Evolutionary conservation across 768 basidiomycete species (phyloP).

Genomic region (Boletus pseudopeckii): DNA sequence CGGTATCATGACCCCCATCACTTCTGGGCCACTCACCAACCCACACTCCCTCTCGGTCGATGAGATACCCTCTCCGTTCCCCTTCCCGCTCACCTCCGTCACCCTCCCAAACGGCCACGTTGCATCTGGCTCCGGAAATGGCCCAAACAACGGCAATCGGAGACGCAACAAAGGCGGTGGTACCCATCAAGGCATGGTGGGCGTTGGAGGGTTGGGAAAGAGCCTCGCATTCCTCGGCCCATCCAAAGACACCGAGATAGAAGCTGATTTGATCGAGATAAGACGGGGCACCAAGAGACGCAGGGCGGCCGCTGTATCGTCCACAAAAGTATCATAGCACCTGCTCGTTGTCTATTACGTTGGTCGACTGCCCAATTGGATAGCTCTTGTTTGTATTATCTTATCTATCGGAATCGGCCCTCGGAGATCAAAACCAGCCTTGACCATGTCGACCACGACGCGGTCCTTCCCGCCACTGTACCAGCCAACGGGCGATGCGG

Average conservation of each 20-base stretch:
- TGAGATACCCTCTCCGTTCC: slow-evolving; percentile 83
- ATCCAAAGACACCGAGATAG: slow-evolving; percentile 68
- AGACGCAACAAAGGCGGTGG: slow-evolving; percentile 53
- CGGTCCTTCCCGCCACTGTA: slow-evolving; percentile 64
- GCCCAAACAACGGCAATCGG: slow-evolving; percentile 36
- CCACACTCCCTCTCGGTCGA: slow-evolving; percentile 85
- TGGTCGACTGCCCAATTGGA: not conserved
- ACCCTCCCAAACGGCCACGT: slow-evolving; percentile 37
- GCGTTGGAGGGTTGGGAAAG: slow-evolving; percentile 69
- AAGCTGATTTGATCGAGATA: slow-evolving; percentile 75
- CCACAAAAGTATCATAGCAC: slow-evolving; percentile 28
- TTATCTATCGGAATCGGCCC: slow-evolving; percentile 29
- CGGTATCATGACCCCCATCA: slow-evolving; percentile 51
- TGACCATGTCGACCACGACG: slow-evolving; percentile 10
- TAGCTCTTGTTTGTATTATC: slow-evolving; percentile 16
- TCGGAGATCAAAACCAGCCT: slow-evolving; percentile 14
- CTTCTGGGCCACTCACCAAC: slow-evolving; percentile 68
- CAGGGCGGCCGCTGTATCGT: slow-evolving; percentile 31
- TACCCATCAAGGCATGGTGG: slow-evolving; percentile 51
- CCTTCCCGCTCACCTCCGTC: slow-evolving; percentile 63
- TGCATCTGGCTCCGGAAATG: slow-evolving; percentile 35
- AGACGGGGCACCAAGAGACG: slow-evolving; percentile 66
- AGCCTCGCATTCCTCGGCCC: slow-evolving; percentile 54
- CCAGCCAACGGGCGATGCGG: slow-evolving; percentile 45
- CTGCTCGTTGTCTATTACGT: not conserved